Conservation (phyloP, 768 basidiomycete genomes). For the Psilocybe cubensis region DNA sequence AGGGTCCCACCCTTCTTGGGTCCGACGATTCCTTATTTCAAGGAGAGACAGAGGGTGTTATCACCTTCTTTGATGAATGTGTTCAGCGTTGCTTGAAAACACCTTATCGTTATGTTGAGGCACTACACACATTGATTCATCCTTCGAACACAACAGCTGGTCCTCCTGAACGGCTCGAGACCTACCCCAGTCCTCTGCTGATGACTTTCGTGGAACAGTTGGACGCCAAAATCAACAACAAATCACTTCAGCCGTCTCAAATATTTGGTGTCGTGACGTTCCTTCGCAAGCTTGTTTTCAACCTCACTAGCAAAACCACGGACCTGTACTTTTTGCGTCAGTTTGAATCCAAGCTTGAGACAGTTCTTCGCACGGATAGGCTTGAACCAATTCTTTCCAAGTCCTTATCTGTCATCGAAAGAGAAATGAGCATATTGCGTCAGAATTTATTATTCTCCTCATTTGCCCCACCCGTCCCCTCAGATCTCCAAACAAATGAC, state of each 20-base stretch:
- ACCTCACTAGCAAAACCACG: slow-evolving; percentile 57
- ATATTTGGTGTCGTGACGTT: slow-evolving; percentile 65
- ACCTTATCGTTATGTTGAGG: slow-evolving; percentile 87
- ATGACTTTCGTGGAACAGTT: slow-evolving; percentile 84
- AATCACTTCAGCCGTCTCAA: slow-evolving; percentile 60
- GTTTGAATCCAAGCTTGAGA: slow-evolving; percentile 39
- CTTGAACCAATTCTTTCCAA: slow-evolving; percentile 43
- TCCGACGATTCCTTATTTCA: slow-evolving; percentile 54
- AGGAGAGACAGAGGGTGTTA: slow-evolving; percentile 59
- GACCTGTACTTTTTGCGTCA: slow-evolving; percentile 43
- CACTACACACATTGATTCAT: slow-evolving; percentile 43
- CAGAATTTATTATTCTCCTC: slow-evolving; percentile 12
- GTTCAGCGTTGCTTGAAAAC: slow-evolving; percentile 80
- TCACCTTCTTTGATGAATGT: slow-evolving; percentile 85
- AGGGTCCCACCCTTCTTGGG: slow-evolving; percentile 35
- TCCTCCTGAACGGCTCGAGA: slow-evolving; percentile 26
- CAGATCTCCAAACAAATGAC: neutral
- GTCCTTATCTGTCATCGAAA: slow-evolving; percentile 3
- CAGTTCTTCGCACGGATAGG: slow-evolving; percentile 27
- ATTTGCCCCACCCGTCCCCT: neutral
- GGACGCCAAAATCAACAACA: slow-evolving; percentile 62
- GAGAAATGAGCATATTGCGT: slow-evolving; percentile 23
- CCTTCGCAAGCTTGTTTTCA: slow-evolving; percentile 62
- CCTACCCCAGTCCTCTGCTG: slow-evolving; percentile 72
- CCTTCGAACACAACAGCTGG: slow-evolving; percentile 7